A percentile compares a stretch with the other conserved stretches of the same genome.
phyloP scores from a whole-genome alignment of 2,329 filamentous ascomycete genomes.

The Curvularia verruculosa region DNA sequence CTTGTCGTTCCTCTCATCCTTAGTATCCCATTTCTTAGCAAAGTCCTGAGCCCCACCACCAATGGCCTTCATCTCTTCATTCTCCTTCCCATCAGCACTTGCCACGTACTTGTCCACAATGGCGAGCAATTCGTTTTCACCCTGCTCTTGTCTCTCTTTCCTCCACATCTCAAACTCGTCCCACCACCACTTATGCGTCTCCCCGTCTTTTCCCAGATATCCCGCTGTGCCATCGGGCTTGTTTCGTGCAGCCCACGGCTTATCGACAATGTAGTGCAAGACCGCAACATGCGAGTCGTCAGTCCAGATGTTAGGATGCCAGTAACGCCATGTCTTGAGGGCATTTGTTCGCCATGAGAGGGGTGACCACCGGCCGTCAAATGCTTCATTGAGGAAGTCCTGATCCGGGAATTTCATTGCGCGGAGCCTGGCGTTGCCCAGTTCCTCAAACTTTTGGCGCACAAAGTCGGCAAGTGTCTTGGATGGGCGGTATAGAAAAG shows the following conservation, averaged over 20 bases:
- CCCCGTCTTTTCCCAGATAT: conserved; percentile 58
- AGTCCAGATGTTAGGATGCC: conserved; percentile 58
- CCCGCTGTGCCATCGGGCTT: conserved; percentile 52
- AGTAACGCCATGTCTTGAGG: conserved; percentile 61
- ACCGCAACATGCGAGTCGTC: conserved; percentile 56
- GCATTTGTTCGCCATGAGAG: conserved; percentile 60
- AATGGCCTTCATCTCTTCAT: conserved; percentile 40
- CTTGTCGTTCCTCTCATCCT: not conserved
- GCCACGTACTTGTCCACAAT: conserved; percentile 35
- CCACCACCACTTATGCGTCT: conserved; percentile 63
- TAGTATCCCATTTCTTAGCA: conserved; percentile 34
- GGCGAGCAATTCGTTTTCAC: conserved; percentile 26
- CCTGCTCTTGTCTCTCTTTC: conserved; percentile 28
- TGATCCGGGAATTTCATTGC: conserved; percentile 61
- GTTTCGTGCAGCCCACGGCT: conserved; percentile 58
- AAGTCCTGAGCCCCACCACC: conserved; percentile 42
- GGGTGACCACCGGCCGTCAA: conserved; percentile 52
- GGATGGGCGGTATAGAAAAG: conserved; percentile 58
- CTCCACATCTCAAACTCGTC: conserved; percentile 53
- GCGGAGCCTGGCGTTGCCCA: conserved; percentile 43
- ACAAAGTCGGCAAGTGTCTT: conserved; percentile 50
- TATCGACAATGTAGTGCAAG: conserved; percentile 63
- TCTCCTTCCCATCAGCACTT: conserved; percentile 24
- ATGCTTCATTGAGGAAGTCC: conserved; percentile 60
- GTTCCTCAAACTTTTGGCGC: conserved; percentile 49